phyloP scores from a whole-genome alignment of 768 basidiomycete species.

The Amanita phalloides region DNA sequence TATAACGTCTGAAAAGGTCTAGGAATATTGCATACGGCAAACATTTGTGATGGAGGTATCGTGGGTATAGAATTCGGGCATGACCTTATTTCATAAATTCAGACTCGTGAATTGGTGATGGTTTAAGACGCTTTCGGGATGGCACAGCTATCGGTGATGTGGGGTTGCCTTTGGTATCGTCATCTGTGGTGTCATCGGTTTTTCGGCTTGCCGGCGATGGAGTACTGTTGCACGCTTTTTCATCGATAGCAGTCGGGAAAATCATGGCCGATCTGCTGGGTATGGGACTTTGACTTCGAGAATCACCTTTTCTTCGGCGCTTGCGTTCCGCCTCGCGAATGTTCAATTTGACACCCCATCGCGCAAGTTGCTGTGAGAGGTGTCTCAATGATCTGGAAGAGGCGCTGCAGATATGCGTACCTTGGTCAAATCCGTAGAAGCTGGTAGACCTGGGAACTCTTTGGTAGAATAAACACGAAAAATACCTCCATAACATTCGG shows the following conservation, averaged over 20 bases:
- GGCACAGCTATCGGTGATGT: neutral
- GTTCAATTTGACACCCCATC: conserved; percentile 49
- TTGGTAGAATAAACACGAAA: conserved; percentile 66
- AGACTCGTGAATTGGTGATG: neutral
- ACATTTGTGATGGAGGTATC: neutral
- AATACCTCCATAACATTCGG: conserved; percentile 52
- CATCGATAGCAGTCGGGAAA: neutral
- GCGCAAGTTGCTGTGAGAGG: conserved; percentile 32
- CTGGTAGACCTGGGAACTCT: conserved; percentile 56
- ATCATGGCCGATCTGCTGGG: neutral
- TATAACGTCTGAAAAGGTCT: neutral
- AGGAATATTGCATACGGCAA: neutral
- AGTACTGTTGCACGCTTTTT: neutral
- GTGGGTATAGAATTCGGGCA: neutral
- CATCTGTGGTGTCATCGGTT: neutral
- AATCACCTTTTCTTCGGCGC: conserved; percentile 28
- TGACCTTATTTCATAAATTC: neutral
- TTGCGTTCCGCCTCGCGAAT: conserved; percentile 49
- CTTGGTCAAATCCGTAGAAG: conserved; percentile 61
- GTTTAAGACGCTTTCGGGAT: neutral
- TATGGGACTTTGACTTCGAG: conserved; percentile 10
- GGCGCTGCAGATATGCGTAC: conserved; percentile 18
- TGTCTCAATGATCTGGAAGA: neutral
- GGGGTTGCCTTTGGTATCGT: neutral
- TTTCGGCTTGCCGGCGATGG: neutral